A percentile compares a stretch with the other conserved stretches of the same genome.
Evolutionary conservation across 352 stramenopile genomes (phyloP).

Genomic region (Thraustotheca clavata): DNA sequence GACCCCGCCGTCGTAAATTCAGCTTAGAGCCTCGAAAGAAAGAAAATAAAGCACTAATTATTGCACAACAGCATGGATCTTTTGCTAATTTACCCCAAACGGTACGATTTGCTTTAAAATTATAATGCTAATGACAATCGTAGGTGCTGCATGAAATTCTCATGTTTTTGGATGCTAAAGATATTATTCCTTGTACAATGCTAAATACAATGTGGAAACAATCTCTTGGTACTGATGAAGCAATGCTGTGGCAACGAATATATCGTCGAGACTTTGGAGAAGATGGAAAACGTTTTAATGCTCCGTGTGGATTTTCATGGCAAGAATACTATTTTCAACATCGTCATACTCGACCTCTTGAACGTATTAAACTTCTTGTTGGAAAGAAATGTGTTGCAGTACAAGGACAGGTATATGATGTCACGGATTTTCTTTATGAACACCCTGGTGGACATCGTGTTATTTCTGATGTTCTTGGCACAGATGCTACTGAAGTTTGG

Average conservation of each 20-base stretch:
- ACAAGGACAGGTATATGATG: constrained; percentile 53
- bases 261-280: constrained; percentile 52
- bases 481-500: constrained; percentile 56
- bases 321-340: constrained; percentile 69
- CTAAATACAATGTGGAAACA: constrained; percentile 37
- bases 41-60: neutral
- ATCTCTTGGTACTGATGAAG: constrained; percentile 27
- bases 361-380: constrained; percentile 44
- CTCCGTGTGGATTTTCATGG: constrained; percentile 46
- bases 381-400: constrained; percentile 54
- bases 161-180: constrained; percentile 38
- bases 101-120: neutral
- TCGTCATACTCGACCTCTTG: constrained; percentile 49
- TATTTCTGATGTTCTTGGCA: constrained; percentile 59
- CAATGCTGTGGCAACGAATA: constrained; percentile 40
- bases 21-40: neutral
- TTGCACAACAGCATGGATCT: neutral
- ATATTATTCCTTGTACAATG: constrained; percentile 35
- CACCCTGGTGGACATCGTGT: constrained; percentile 63
- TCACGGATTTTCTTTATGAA: constrained; percentile 53
- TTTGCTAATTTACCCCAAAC: neutral
- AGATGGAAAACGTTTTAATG: constrained; percentile 36
- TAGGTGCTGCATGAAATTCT: constrained; percentile 45
- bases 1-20: neutral
- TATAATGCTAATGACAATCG: neutral